These are phyloP conservation scores for Pyrenophora seminiperda DNA, from an alignment of 2,329 filamentous ascomycete species.

Conservation along the genomic window DNA sequence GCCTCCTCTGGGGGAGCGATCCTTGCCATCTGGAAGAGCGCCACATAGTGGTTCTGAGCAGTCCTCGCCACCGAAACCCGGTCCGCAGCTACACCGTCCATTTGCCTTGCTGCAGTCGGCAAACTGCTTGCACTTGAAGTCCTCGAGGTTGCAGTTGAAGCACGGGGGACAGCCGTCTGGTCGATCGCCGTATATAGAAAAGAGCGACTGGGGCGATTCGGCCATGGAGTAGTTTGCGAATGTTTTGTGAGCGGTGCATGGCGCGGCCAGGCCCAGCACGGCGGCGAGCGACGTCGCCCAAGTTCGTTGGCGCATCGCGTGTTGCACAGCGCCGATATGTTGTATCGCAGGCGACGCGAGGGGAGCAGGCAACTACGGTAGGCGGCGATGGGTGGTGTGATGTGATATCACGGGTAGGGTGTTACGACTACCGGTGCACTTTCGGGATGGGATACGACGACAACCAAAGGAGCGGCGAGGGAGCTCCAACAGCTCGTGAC, in stretches of 20 bases:
- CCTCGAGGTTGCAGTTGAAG: slow-evolving; percentile 97
- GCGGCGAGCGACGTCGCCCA: slow-evolving; percentile 41
- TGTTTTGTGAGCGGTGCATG: slow-evolving; percentile 38
- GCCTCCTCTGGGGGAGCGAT: slow-evolving; percentile 75
- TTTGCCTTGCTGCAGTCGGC: slow-evolving; percentile 86
- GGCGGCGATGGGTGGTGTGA: slow-evolving; percentile 4
- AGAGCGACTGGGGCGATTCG: slow-evolving; percentile 55
- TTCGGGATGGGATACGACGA: neutral
- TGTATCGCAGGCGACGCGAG: slow-evolving; percentile 25
- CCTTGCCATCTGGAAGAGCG: slow-evolving; percentile 75
- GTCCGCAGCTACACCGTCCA: slow-evolving; percentile 89
- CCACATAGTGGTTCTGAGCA: slow-evolving; percentile 91
- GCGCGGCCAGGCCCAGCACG: slow-evolving; percentile 29
- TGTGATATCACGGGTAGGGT: neutral
- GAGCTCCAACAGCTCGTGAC: slow-evolving; percentile 22
- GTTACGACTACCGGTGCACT: no score
- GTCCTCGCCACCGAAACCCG: slow-evolving; percentile 92
- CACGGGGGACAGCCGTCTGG: slow-evolving; percentile 82
- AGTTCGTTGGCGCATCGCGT: slow-evolving; percentile 43
- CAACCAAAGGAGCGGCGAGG: slow-evolving; percentile 15
- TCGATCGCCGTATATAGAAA: slow-evolving; percentile 73
- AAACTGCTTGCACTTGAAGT: slow-evolving; percentile 89
- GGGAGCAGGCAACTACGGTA: slow-evolving; percentile 23
- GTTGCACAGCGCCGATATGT: neutral
- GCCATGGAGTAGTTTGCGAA: slow-evolving; percentile 58